A percentile compares a stretch with the other conserved stretches of the same genome.
phyloP scores from a whole-genome alignment of 495 filamentous ascomycete species.

The Cetradonia linearis region DNA sequence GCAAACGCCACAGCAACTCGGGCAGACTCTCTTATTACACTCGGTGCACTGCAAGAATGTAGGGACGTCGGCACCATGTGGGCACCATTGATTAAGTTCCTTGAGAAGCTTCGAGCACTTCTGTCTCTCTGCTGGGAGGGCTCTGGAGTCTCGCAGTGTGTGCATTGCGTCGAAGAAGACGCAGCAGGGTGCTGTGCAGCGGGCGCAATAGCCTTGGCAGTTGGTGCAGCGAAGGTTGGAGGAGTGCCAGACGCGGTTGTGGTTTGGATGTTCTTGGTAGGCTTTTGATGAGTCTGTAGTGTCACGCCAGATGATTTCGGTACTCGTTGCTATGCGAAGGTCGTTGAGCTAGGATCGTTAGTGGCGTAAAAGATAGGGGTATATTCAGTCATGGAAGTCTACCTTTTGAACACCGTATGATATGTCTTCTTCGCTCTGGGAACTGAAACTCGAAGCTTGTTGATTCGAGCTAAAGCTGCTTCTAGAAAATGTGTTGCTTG shows the following conservation, averaged over 20 bases:
- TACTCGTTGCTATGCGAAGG: slow-evolving; percentile 7
- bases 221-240: slow-evolving; percentile 16
- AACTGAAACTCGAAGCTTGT: background rate
- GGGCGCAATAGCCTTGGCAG: background rate
- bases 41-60: slow-evolving; percentile 28
- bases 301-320: slow-evolving; percentile 3
- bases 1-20: slow-evolving; percentile 29
- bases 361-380: background rate
- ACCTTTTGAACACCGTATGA: background rate
- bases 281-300: background rate
- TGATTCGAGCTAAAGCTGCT: background rate
- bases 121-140: slow-evolving; percentile 1
- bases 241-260: slow-evolving; percentile 20
- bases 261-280: slow-evolving; percentile 19
- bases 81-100: background rate
- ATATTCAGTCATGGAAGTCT: too few species aligned
- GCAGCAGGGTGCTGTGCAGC: slow-evolving; percentile 1
- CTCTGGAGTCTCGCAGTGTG: background rate
- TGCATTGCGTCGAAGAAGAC: background rate
- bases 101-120: background rate
- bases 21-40: slow-evolving; percentile 29
- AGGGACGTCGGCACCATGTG: slow-evolving; percentile 11
- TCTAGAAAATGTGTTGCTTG: background rate
- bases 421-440: background rate
- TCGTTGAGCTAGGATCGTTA: slow-evolving; percentile 1